Percentiles rank a stretch among this genome's conserved stretches.
Conservation (phyloP, 2,329 filamentous ascomycete species). For the Capronia coronata region DNA sequence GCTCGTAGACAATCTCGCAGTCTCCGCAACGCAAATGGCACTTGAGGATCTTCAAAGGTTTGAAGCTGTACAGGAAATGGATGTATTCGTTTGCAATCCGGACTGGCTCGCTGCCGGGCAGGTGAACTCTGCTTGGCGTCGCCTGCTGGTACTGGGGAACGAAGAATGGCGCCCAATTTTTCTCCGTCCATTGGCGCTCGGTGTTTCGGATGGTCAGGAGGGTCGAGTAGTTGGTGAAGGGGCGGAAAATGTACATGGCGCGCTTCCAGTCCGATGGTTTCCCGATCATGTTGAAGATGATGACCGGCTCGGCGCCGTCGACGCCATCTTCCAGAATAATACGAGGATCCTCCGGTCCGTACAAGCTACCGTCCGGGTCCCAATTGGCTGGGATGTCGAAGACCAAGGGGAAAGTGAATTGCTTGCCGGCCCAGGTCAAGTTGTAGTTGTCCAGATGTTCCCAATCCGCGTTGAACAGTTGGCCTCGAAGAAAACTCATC, state of each 20-base stretch:
- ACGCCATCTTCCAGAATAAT: slow-evolving; percentile 29
- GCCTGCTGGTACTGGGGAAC: slow-evolving; percentile 15
- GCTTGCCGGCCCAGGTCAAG: slow-evolving; percentile 25
- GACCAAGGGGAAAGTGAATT: slow-evolving; percentile 25
- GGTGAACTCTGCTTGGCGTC: slow-evolving; percentile 2
- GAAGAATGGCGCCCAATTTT: slow-evolving; percentile 30
- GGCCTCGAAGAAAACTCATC: slow-evolving; percentile 29
- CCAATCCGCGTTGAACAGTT: slow-evolving; percentile 28
- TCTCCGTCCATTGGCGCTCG: slow-evolving; percentile 21
- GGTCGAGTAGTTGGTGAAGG: slow-evolving; percentile 26
- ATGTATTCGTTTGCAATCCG: slow-evolving; percentile 22
- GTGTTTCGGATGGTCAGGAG: slow-evolving; percentile 24
- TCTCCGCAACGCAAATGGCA: slow-evolving; percentile 22
- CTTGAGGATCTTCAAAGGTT: slow-evolving; percentile 20
- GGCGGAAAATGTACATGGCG: slow-evolving; percentile 27
- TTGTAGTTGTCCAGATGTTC: slow-evolving; percentile 27
- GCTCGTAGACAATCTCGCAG: slow-evolving; percentile 23
- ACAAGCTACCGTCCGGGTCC: slow-evolving; percentile 21
- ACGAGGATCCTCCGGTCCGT: slow-evolving; percentile 29
- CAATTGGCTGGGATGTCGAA: slow-evolving; percentile 27
- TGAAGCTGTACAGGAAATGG: slow-evolving; percentile 27
- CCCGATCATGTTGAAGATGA: slow-evolving; percentile 30
- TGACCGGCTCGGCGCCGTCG: slow-evolving; percentile 28
- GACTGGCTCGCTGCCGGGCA: slow-evolving; percentile 6
- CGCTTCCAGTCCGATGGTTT: slow-evolving; percentile 21